Evolutionary conservation across 768 basidiomycete species (phyloP), one percentile per base, ranked within the genome.

Genomic region (Tricholoma bakamatsutake): DNA sequence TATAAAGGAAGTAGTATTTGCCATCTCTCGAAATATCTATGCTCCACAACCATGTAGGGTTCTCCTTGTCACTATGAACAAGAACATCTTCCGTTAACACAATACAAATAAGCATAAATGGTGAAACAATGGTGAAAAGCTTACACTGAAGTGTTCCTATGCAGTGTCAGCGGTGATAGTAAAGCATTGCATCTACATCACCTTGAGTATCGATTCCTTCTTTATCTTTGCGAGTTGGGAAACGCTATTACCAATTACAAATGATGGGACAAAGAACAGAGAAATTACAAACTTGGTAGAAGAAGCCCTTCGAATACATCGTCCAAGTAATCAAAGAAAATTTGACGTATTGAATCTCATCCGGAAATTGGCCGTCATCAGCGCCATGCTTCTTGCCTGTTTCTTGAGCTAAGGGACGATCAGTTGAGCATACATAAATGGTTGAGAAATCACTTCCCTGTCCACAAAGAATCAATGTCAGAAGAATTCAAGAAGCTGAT

Each of bases 281-380:
- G 17, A 31, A 30, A 48, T 31, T 30, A 56, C 57, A 17, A 59
- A 76, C 76, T 75, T 91, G 90, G 66, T 93, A 93, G 71, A 93
- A 90, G 69, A 93, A 90, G 1, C 91, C 90, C 58, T 83, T 84
- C 53, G 82, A 85, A 68, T 92, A 88, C 54, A 82, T 80, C 4
- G 84, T 84, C 91, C 90, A 93, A 27, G 75, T 73, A 42, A 91
- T 76, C 10, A 73, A 69, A 0, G 85, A 87, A 69, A 90, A 91
- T 66, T 93, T 93, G 59, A 89, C 87, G 64, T 80, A 87, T 53
- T 84, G 79, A 52, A 92, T 69, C 57, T 84, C 84, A 45, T 93
- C 90, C 3, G 74, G 60, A 35, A 90, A 76, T 43, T 83, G 74
- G 34, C 73, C 74, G 17, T 77, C 72, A 60, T 84, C 76, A 51